Evolutionary conservation across 495 filamentous ascomycete species (phyloP), one percentile per base, ranked within the genome.

Genomic region (Neurospora sublineolata): DNA sequence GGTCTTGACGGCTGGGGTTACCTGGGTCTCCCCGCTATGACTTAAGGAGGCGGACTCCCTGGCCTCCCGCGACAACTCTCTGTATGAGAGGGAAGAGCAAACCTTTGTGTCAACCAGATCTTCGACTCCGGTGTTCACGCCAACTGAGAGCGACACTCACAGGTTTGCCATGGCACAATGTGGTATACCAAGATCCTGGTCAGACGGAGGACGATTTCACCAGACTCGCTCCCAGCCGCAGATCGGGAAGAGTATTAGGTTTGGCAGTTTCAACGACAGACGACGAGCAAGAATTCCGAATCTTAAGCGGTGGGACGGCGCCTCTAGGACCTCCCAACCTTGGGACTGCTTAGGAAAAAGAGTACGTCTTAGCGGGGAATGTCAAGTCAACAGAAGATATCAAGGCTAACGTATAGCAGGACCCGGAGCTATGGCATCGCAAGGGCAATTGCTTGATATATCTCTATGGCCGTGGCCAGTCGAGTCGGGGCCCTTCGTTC

Each of bases 401-500:
- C 3, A 38, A 39, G 30, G 40, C 30, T 69, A 74, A 68, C 69
- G 72, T 39, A 37, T 5, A 30, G 30, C 42, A 87, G 85, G 90
- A 92, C 76, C 80, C 85, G 16, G 89, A 91, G 70, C 82, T 92
- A 16, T 92, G 88, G 88, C 83, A 82, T 77, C 80, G 83, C 0
- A 78, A 87, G 70, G 90, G 87, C 12, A 86, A 91, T 76, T 92
- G 89, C 73, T 79, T 86, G 2, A 83, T 92, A 2, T 82, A 91
- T 77, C 82, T 92, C 6, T 88, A 91, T 70, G 84, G 78, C 7
- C 80, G 81, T 71, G 88, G 89, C 5, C 85, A 86, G 58, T 90
- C 89, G 9, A 83, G 81, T 70, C 79, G 88, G 75, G 87, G 88
- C 0, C 86, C 90, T 38, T 85, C 89, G 18, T 87, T 92, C 73